Evolutionary conservation across 78 protist species (phyloP), one percentile per base, ranked within the genome.

Genomic region (Tieghemostelium lacteum): DNA sequence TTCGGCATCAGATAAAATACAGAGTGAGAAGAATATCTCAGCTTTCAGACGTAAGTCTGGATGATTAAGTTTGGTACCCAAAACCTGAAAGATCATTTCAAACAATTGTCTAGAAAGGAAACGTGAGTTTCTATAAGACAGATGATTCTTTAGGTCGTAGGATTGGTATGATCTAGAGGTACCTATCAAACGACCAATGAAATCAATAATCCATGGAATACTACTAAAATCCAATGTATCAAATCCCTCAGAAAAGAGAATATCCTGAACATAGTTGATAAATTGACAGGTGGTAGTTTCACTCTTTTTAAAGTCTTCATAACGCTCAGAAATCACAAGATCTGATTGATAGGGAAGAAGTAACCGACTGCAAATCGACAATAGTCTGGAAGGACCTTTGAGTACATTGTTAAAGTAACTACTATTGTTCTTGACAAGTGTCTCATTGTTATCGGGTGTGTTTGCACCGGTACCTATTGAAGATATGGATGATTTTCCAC

Each of bases 181-280:
- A 2, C 91, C 91, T 42, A 83, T 83, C 26, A 83, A 42, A 6
- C 37, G 17, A 42, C 80, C 78, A 14, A 83, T 24, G 50, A 83
- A 83, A 64, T 83, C 73, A 14, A 83, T 83, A 5, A 45, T 83
- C 73, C 91, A 83, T 20, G 78, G 72, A 31, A 49, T 42, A 2
- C 72, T 7, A 2, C 33, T 24, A 17, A 8, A 8, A 42, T 83
- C 91, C 33, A 83, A 36, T 33, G 37, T 24, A 22, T 83, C 91
- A n/a, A 77, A 61, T 22, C 64, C 75, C 57, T 83, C 91, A 16
- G 91, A 70, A 50, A 83, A 83, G n/a, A 83, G n/a, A 31, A 83
- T 83, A 58, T 83, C 91, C 36, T 37, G 71, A 3, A 83, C 91
- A n/a, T 69, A 63, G 54, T 26, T 60, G 1, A 69, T 66, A 57